Percentiles rank a stretch among this genome's conserved stretches.
Evolutionary conservation across 805 yeast species (phyloP).

Genomic region (Yamadazyma sp.): DNA sequence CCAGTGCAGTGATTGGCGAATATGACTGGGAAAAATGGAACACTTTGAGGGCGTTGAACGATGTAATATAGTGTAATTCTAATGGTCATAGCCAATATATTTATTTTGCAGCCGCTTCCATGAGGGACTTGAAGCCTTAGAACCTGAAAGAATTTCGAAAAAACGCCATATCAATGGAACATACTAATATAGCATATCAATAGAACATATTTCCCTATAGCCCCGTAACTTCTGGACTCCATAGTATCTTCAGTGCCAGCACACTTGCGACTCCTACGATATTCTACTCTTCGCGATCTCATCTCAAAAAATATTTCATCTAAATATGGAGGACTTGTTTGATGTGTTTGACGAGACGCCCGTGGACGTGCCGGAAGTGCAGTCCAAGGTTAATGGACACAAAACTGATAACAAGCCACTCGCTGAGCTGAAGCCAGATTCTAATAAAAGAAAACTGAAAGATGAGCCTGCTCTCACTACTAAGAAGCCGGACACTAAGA

Average conservation of each 20-base stretch:
- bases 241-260: no score
- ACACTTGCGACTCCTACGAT: no score
- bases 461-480: constrained; percentile 14
- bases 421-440: background rate
- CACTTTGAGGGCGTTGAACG: constrained; percentile 42
- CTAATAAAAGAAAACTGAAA: constrained; percentile 2
- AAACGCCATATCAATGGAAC: no score
- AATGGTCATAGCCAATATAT: no score
- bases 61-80: constrained; percentile 9
- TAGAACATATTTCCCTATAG: no score
- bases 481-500: constrained; percentile 26
- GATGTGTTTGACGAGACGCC: constrained; percentile 63
- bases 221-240: no score
- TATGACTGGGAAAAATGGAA: constrained; percentile 69
- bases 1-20: constrained; percentile 60
- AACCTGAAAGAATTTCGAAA: no score
- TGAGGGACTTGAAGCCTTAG: no score
- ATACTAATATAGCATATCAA: no score
- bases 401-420: background rate
- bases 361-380: constrained; percentile 26
- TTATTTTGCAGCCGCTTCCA: no score
- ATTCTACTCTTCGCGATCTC: no score
- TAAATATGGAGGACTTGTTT: constrained; percentile 49
- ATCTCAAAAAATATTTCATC: constrained; percentile 9
- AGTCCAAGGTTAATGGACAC: constrained; percentile 16